Percentiles rank a stretch among this genome's conserved stretches.
Conservation (phyloP, 257 asterid genomes). For the Solanum pinnatisectum region DNA sequence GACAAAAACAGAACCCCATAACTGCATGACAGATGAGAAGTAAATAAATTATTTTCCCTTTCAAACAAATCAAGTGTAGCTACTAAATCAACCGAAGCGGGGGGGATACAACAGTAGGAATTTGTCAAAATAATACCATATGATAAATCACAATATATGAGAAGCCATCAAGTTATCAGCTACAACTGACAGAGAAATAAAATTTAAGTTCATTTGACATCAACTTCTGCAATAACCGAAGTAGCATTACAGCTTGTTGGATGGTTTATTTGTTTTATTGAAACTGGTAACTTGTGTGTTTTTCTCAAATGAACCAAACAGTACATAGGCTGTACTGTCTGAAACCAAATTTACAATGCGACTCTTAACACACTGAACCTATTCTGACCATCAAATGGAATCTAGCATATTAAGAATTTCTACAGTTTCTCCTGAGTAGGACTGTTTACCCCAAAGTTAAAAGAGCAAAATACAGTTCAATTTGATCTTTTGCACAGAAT, state of each 20-base stretch:
- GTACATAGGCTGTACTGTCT: neutral
- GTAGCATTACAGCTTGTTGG: neutral
- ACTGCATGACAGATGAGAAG: conserved; percentile 28
- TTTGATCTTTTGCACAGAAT: neutral
- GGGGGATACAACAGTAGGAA: neutral
- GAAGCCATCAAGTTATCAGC: neutral
- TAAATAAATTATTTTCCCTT: neutral
- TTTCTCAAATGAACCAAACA: neutral
- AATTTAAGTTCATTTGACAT: neutral
- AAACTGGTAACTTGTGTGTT: neutral
- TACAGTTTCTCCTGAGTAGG: neutral
- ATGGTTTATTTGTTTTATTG: neutral
- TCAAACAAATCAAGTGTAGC: neutral
- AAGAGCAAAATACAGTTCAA: neutral
- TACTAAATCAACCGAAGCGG: neutral
- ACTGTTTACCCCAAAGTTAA: neutral
- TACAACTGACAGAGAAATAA: neutral
- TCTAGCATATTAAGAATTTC: neutral
- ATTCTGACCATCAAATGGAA: neutral
- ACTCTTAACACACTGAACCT: neutral
- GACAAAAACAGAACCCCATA: conserved; percentile 69
- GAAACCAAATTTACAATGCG: neutral
- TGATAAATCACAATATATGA: neutral
- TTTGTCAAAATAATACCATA: neutral
- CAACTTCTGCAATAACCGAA: neutral